Base-by-base conservation (phyloP, 2,329 filamentous ascomycete species). In the Colletotrichum sp. region DNA sequence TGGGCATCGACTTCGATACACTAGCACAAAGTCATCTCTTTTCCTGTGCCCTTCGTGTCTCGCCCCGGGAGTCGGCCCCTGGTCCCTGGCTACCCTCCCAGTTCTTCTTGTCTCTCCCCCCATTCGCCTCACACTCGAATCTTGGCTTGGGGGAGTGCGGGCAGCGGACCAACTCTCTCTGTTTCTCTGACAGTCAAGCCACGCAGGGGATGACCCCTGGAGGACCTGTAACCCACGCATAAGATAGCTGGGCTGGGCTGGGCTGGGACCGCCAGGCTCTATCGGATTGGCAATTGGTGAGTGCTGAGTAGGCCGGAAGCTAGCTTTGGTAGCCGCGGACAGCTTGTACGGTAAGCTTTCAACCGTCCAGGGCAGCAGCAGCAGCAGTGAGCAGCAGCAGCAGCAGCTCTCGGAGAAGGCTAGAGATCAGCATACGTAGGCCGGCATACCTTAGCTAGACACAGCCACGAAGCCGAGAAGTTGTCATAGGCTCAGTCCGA, bases 61-160 rank as follows among this genome's bases (percentile, higher is more conserved):
- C 62, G 62, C 72, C 38, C 63, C 56, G 69, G 63, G 38, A 67
- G 56, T 43, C 69, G 32, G 55, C 4, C 55, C 73, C 69, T 56
- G 73, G 26, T 55, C 61, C 62, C 69, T 61, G 56, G 36, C 56
- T 62, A 63, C 68, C 69, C 21, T 61, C 43, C 43, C 56, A 52
- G 43, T 16, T 52, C 34, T 26, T 48, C 30, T 52, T 58, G 38
- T 30, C 30, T 38, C 62, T 56, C 30, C 69, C 12, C 12, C 43
- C 52, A 24, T 58, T 38, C 36, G 38, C 67, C 56, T 67, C 56
- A 32, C 26, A 55, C 43, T 72, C 58, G 38, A 52, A 56, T 63
- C 69, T 72, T 55, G 43, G 62, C 38, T 72, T 68, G 73, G 73
- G 73, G 73, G 73, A 67, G 73, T 75, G 73, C 62, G 73, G 62